Percentiles rank a stretch among this genome's conserved stretches.
phyloP scores from a whole-genome alignment of 441 rosid genomes.

The Melianthus villosus region DNA sequence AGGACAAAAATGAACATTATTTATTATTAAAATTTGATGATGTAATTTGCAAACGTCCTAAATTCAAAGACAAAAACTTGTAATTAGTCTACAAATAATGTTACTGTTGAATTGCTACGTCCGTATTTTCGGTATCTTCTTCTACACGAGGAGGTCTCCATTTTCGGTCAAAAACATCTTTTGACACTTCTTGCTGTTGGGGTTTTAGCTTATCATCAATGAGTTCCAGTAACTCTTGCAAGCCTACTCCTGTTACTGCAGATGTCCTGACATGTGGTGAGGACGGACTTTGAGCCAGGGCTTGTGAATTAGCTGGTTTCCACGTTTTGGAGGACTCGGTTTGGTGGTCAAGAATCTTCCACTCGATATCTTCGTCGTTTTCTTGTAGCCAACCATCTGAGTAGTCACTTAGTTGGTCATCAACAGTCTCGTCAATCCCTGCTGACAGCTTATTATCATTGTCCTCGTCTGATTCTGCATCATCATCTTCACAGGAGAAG shows the following conservation, averaged over 20 bases:
- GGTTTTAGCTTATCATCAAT: slow-evolving; percentile 40
- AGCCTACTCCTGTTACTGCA: slow-evolving; percentile 54
- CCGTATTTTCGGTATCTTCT: slow-evolving; percentile 17
- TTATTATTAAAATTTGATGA: too few species aligned
- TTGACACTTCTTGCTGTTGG: slow-evolving; percentile 19
- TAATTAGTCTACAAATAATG: too few species aligned
- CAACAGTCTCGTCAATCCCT: slow-evolving; percentile 12
- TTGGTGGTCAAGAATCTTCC: slow-evolving; percentile 19
- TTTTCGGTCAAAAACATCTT: slow-evolving; percentile 28
- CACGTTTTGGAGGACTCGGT: slow-evolving; percentile 5
- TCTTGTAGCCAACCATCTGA: slow-evolving; percentile 33
- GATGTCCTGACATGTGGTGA: slow-evolving; percentile 51
- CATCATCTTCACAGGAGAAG: slow-evolving; percentile 15
- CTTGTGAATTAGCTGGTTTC: slow-evolving; percentile 9
- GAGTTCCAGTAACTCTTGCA: slow-evolving; percentile 47
- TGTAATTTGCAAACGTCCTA: too few species aligned
- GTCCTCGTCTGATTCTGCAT: background rate
- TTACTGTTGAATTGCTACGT: slow-evolving; percentile 21
- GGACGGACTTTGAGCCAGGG: slow-evolving; percentile 13
- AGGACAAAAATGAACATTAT: too few species aligned
- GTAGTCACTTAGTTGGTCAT: slow-evolving; percentile 15
- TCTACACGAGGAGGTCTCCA: slow-evolving; percentile 82
- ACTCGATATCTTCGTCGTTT: slow-evolving; percentile 21
- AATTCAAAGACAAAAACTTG: too few species aligned
- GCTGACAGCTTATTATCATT: slow-evolving; percentile 5